phyloP scores from a whole-genome alignment of 257 asterid genomes.

The Misopates orontium region DNA sequence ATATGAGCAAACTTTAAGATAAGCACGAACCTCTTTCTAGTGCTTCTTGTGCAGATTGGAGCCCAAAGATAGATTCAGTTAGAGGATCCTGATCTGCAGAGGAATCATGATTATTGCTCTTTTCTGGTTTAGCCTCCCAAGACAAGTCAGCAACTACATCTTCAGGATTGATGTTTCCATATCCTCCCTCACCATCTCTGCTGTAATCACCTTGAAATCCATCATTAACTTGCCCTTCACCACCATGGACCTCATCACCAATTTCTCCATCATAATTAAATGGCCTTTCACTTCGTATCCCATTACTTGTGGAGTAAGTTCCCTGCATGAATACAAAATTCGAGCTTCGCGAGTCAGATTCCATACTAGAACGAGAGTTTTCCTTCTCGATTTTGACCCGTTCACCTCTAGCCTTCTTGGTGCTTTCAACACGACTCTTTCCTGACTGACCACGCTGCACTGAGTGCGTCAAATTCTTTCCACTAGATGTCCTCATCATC shows the following conservation, averaged over 20 bases:
- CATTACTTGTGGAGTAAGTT: conserved; percentile 45
- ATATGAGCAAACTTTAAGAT: conserved; percentile 16
- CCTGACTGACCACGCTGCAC: conserved; percentile 41
- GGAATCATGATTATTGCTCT: conserved; percentile 39
- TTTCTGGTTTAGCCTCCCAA: conserved; percentile 41
- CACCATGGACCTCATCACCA: conserved; percentile 48
- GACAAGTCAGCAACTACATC: conserved; percentile 49
- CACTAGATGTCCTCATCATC: conserved; percentile 37
- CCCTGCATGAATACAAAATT: conserved; percentile 59
- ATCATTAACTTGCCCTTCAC: conserved; percentile 26
- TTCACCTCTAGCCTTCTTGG: conserved; percentile 68
- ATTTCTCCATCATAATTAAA: conserved; percentile 45
- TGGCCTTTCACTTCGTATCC: conserved; percentile 40
- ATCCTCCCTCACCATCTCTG: conserved; percentile 42
- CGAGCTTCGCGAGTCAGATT: conserved; percentile 74
- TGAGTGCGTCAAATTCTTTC: conserved; percentile 42
- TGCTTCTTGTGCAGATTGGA: conserved; percentile 64
- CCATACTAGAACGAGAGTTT: conserved; percentile 75
- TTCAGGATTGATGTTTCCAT: conserved; percentile 39
- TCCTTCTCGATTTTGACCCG: conserved; percentile 65
- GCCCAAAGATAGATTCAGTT: conserved; percentile 44
- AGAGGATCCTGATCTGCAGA: conserved; percentile 55
- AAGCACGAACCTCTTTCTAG: conserved; percentile 58
- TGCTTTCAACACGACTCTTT: conserved; percentile 33
- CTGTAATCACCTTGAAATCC: conserved; percentile 37